These are phyloP conservation scores for Angophora floribunda DNA, from an alignment of 345 rosid species.

Conservation along the genomic window DNA sequence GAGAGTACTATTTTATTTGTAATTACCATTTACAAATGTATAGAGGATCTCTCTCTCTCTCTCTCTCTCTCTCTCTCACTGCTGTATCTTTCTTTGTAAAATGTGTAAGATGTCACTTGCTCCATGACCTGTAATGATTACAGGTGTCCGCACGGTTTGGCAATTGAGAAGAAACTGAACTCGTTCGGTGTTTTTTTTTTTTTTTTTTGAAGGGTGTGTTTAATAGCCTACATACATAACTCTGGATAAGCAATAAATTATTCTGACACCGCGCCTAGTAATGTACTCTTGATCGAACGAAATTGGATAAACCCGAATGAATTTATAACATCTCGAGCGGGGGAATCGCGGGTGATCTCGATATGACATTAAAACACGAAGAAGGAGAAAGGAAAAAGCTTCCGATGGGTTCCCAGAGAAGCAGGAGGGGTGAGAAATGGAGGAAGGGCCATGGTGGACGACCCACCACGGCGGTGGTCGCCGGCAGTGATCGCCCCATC, in stretches of 20 bases:
- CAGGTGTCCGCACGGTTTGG: neutral
- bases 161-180: neutral
- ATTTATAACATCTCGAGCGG: neutral
- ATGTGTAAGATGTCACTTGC: neutral
- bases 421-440: no score
- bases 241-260: neutral
- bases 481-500: no score
- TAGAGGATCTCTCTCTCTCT: neutral
- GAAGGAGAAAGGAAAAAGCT: neutral
- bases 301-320: neutral
- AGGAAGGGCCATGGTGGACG: no score
- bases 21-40: neutral
- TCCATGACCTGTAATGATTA: neutral
- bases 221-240: neutral
- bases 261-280: neutral
- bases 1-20: neutral
- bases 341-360: neutral
- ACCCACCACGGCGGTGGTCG: no score
- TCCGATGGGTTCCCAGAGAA: neutral
- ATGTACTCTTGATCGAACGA: neutral
- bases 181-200: neutral
- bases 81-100: neutral
- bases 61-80: neutral
- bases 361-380: neutral
- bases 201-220: neutral